A percentile compares a stretch with the other conserved stretches of the same genome.
Evolutionary conservation across 139 green algal genomes (phyloP).

Genomic region (Coccomyxa sp.): DNA sequence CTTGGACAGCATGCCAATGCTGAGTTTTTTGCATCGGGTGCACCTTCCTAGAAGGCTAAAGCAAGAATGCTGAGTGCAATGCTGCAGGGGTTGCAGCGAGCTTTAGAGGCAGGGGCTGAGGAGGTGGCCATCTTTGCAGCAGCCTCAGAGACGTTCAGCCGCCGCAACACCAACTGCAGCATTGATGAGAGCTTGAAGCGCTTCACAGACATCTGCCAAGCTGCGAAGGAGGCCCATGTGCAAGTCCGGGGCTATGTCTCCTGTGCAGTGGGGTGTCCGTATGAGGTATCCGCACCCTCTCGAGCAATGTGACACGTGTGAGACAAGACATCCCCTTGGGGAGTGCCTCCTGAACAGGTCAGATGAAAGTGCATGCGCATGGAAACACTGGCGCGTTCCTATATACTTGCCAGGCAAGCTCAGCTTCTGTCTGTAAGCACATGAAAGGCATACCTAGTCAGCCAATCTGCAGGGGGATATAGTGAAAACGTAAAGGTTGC

Average conservation of each 20-base stretch:
- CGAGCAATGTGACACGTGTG: too few relatives aligned
- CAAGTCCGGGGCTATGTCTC: constrained; percentile 78
- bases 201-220: constrained; percentile 53
- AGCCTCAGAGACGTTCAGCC: constrained; percentile 78
- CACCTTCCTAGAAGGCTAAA: background rate
- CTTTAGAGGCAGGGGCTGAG: constrained; percentile 63
- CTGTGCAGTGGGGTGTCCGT: constrained; percentile 80
- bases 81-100: constrained; percentile 72
- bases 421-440: too few relatives aligned
- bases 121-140: constrained; percentile 90
- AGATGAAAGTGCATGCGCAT: background rate
- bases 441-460: too few relatives aligned
- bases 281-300: constrained; percentile 34
- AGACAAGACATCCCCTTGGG: too few relatives aligned
- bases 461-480: too few relatives aligned
- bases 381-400: background rate
- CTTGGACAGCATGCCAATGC: background rate
- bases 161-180: constrained; percentile 85
- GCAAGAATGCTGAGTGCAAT: too few relatives aligned
- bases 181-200: constrained; percentile 66
- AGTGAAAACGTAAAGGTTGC: too few relatives aligned
- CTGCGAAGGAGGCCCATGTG: constrained; percentile 47
- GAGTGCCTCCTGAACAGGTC: too few relatives aligned
- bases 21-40: too few relatives aligned
- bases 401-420: too few relatives aligned